Evolutionary conservation across 257 asterid genomes (phyloP).

Genomic region (Orobanche coerulescens): DNA sequence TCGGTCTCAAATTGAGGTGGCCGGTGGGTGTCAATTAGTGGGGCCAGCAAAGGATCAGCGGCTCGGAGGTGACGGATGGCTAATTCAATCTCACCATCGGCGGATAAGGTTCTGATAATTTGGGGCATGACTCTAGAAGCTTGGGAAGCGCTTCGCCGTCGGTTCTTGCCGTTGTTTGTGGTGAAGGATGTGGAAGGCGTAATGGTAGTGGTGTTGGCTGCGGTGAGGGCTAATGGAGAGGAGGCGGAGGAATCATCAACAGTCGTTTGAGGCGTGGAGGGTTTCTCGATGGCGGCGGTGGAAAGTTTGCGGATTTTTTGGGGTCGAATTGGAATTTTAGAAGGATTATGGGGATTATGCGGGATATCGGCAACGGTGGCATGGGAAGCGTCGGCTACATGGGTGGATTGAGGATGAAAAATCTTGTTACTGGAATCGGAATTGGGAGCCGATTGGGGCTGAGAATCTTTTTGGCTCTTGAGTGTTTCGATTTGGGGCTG

Average conservation of each 20-base stretch:
- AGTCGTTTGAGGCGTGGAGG: constrained; percentile 14
- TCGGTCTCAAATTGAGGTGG: constrained; percentile 59
- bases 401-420: constrained; percentile 25
- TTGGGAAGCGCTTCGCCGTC: constrained; percentile 52
- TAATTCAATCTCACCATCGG: constrained; percentile 53
- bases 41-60: constrained; percentile 54
- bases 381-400: constrained; percentile 20
- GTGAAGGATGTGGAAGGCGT: constrained; percentile 17
- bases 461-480: constrained; percentile 23
- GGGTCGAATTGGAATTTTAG: constrained; percentile 95
- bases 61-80: constrained; percentile 60
- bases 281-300: constrained; percentile 23
- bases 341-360: constrained; percentile 48
- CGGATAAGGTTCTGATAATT: constrained; percentile 56
- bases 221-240: constrained; percentile 20
- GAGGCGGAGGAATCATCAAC: constrained; percentile 26
- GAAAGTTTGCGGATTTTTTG: constrained; percentile 83
- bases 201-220: constrained; percentile 17
- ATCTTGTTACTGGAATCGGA: constrained; percentile 32
- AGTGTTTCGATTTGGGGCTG: constrained; percentile 29
- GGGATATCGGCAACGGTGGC: constrained; percentile 27
- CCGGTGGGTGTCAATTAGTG: constrained; percentile 50
- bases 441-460: constrained; percentile 30
- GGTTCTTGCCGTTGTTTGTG: constrained; percentile 32
- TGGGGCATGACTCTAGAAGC: constrained; percentile 50